These are phyloP conservation scores for Spencermartinsiella europaea DNA, from an alignment of 805 yeast species.

Conservation along the genomic window DNA sequence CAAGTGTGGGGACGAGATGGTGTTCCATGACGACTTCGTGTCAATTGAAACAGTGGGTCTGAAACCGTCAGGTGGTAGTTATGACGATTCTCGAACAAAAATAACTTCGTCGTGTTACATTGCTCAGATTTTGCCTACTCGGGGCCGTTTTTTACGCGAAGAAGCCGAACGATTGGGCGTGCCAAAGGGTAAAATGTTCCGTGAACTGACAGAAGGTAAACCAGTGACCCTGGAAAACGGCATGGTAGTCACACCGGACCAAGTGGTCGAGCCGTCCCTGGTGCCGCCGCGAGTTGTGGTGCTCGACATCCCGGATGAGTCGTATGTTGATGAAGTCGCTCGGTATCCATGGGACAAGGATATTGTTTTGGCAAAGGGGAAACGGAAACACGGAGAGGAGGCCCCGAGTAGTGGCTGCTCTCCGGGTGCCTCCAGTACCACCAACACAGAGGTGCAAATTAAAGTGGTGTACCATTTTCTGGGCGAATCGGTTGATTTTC, in stretches of 20 bases:
- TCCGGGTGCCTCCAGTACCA: neutral
- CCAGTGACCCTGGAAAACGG: constrained; percentile 58
- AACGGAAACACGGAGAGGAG: constrained; percentile 2
- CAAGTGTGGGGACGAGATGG: constrained; percentile 18
- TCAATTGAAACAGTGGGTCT: constrained; percentile 21
- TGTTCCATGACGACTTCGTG: constrained; percentile 29
- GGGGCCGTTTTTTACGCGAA: constrained; percentile 71
- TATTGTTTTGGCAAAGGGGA: neutral
- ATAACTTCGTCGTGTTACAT: constrained; percentile 56
- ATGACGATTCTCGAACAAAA: neutral
- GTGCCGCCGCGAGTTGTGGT: constrained; percentile 56
- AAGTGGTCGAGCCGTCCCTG: constrained; percentile 64
- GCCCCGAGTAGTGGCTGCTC: neutral
- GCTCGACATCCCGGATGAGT: constrained; percentile 62
- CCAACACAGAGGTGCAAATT: constrained; percentile 19
- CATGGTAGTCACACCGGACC: constrained; percentile 52
- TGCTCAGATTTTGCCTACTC: constrained; percentile 55
- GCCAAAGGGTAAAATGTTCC: constrained; percentile 56
- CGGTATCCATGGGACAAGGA: constrained; percentile 10
- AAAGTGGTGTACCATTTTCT: constrained; percentile 70
- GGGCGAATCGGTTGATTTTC: constrained; percentile 53
- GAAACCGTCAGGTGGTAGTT: too few relatives aligned
- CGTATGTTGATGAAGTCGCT: constrained; percentile 34
- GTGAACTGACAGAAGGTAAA: constrained; percentile 55
- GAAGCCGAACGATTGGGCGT: constrained; percentile 68